Conservation (phyloP, 106 monocot genomes). For the Xerophyta viscosa region DNA sequence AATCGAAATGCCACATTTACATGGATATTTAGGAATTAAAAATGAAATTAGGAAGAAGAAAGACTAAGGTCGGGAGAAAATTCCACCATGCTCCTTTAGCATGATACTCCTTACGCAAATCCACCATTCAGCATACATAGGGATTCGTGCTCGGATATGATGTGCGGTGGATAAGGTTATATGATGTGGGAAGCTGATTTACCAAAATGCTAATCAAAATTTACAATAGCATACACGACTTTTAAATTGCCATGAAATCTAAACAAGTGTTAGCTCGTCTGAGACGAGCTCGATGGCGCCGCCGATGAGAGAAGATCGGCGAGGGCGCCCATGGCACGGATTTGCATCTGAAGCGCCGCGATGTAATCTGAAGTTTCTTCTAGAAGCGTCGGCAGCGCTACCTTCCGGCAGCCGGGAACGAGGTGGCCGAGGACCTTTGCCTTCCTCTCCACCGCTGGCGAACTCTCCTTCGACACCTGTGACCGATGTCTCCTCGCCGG, state of each 20-base stretch:
- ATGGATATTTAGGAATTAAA: too few species aligned
- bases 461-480: constrained; percentile 1
- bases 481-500: neutral
- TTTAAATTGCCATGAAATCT: neutral
- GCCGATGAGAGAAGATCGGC: constrained; percentile 22
- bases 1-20: too few species aligned
- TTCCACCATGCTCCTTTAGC: too few species aligned
- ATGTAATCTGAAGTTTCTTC: constrained; percentile 44
- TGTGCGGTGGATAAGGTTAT: too few species aligned
- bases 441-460: constrained; percentile 16
- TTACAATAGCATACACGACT: neutral
- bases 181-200: too few species aligned
- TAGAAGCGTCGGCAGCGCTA: constrained; percentile 18
- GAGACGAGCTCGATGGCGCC: neutral
- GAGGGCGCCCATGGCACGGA: constrained; percentile 25
- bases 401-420: constrained; percentile 34
- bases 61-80: too few species aligned
- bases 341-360: constrained; percentile 41
- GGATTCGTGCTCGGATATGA: too few species aligned
- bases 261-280: neutral
- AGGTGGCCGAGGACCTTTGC: constrained; percentile 14
- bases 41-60: too few species aligned
- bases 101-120: too few species aligned
- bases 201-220: too few species aligned
- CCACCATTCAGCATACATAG: too few species aligned